Percentiles rank a stretch among this genome's conserved stretches.
Conservation (phyloP, 129 eudicot genomes). For the Saussurea involucrata region DNA sequence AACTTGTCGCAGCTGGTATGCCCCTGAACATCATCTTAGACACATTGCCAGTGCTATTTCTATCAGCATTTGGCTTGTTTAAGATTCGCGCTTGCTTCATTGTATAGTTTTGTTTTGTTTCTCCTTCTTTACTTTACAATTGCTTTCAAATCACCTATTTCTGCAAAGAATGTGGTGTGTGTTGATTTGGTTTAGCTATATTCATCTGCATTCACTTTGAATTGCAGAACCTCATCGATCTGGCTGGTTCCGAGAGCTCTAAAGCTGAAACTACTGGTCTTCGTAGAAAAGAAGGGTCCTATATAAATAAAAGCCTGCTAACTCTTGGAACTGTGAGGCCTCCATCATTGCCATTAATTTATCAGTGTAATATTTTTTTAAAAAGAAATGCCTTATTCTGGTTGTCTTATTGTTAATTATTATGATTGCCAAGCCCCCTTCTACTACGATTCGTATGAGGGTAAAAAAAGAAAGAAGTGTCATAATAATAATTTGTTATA, state of each 20-base stretch:
- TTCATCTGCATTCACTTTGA: constrained; percentile 16
- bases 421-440: not conserved
- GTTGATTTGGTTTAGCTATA: constrained; percentile 6
- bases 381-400: constrained; percentile 6
- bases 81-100: not conserved
- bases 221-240: constrained; percentile 83
- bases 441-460: not conserved
- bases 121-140: not conserved
- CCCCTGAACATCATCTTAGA: constrained; percentile 19
- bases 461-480: not conserved
- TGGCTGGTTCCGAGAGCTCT: constrained; percentile 95
- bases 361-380: constrained; percentile 17
- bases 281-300: constrained; percentile 83
- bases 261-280: constrained; percentile 76
- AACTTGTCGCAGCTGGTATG: constrained; percentile 76
- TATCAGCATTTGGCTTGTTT: not conserved
- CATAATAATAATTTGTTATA: not conserved
- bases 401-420: constrained; percentile 10
- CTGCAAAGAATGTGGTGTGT: constrained; percentile 4
- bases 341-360: constrained; percentile 28
- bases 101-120: not conserved
- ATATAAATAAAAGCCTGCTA: constrained; percentile 78
- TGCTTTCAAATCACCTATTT: not conserved
- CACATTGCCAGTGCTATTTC: not conserved
- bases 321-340: constrained; percentile 93